phyloP scores from a whole-genome alignment of 257 asterid species.

The Schizonepeta tenuifolia region DNA sequence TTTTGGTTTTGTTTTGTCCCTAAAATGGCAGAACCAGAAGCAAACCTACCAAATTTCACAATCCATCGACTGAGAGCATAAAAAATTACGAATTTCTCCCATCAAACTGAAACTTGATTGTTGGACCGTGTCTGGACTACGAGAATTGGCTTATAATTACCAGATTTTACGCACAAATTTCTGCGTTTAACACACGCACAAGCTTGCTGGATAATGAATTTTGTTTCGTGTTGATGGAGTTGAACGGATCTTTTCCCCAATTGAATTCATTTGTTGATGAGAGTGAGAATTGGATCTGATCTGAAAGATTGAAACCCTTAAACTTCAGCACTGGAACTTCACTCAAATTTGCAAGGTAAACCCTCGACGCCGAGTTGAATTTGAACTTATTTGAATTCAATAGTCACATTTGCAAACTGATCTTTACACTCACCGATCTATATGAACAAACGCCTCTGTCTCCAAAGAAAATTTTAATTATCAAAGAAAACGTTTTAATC shows the following conservation, averaged over 20 bases:
- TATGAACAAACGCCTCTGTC: slow-evolving; percentile 14
- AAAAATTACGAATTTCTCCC: slow-evolving; percentile 21
- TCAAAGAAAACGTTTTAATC: not conserved
- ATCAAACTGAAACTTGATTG: slow-evolving; percentile 38
- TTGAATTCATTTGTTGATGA: slow-evolving; percentile 49
- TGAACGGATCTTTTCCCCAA: slow-evolving; percentile 33
- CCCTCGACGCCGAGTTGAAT: slow-evolving; percentile 42
- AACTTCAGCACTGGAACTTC: slow-evolving; percentile 51
- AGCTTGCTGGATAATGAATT: slow-evolving; percentile 34
- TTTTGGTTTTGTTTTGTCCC: not conserved
- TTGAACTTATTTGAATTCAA: slow-evolving; percentile 36
- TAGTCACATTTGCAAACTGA: slow-evolving; percentile 42
- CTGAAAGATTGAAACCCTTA: slow-evolving; percentile 57
- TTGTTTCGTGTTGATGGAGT: slow-evolving; percentile 35
- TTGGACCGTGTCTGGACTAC: slow-evolving; percentile 35
- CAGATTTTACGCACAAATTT: slow-evolving; percentile 26
- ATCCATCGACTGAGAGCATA: slow-evolving; percentile 27
- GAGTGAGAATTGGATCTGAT: slow-evolving; percentile 45
- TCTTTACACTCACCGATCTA: slow-evolving; percentile 27
- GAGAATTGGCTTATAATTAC: slow-evolving; percentile 32
- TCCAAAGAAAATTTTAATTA: not conserved
- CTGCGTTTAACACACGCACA: slow-evolving; percentile 5
- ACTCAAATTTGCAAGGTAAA: slow-evolving; percentile 49
- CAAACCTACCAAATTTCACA: slow-evolving; percentile 32
- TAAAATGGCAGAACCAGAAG: slow-evolving; percentile 25